Evolutionary conservation across 306 rosid species (phyloP), one percentile per base, ranked within the genome.

Genomic region (Dryas alaskensis): DNA sequence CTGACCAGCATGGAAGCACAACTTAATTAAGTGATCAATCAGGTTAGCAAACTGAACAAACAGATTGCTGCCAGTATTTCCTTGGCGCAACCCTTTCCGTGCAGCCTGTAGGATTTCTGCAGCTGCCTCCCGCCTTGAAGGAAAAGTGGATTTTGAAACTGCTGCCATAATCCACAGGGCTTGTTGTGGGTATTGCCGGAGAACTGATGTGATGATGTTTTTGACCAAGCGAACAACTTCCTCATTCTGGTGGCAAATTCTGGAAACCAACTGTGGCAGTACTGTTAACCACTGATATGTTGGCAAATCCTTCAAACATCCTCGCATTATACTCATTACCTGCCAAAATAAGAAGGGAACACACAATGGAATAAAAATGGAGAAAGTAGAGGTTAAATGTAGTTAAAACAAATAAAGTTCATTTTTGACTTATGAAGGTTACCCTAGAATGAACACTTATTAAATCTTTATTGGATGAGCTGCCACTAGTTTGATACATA

Each of bases 101-200:
- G 96, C 96, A 77, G 89, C 87, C 63, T 87, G 97, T 82, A 94
- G 87, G 66, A 94, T 94, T 89, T 91, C 99, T 73, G 97, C 87
- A 16, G 99, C 97, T 55, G 96, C 97, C 79, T 89, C 97, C 42
- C 87, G 79, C 92, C 99, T 88, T 58, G 99, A 94, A 75, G 92
- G 90, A 83, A 94, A 92, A 46, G 90, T 87, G 22, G 97, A 92
- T 82, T 92, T 94, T 79, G 97, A 94, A 84, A 94, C 97, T 55
- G 99, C 99, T 17, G 97, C 99, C 99, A 94, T 92, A 74, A 94
- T 88, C 99, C 99, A 94, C 10, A 94, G 87, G 65, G 92, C 92
- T 76, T 94, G 98, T 67, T 92, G 98, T 50, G 99, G 96, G 76
- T 92, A 92, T 75, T 87, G 86, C 25, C 81, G 83, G 69, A 94